phyloP scores from a whole-genome alignment of 306 rosid genomes.

The Hippophae gyantsensis region DNA sequence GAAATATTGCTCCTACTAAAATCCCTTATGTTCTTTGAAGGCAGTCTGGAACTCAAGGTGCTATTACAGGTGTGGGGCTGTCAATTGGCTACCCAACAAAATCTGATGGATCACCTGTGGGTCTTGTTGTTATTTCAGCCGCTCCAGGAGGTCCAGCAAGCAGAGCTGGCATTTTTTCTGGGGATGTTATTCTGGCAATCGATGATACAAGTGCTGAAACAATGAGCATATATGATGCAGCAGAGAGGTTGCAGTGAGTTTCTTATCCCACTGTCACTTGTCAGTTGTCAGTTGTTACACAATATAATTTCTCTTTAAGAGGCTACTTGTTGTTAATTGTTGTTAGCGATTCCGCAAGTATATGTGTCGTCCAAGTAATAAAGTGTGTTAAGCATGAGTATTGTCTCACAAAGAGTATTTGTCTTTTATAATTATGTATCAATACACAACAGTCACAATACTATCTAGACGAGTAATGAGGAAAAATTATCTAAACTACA shows the following conservation, averaged over 20 bases:
- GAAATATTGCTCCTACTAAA: slow-evolving; percentile 21
- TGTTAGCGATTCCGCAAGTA: too few relatives aligned
- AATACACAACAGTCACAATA: too few relatives aligned
- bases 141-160: slow-evolving; percentile 87
- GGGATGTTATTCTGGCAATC: slow-evolving; percentile 74
- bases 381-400: too few relatives aligned
- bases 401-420: too few relatives aligned
- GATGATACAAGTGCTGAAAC: slow-evolving; percentile 70
- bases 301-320: not conserved
- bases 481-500: too few relatives aligned
- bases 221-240: slow-evolving; percentile 90
- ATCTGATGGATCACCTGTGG: slow-evolving; percentile 46
- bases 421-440: too few relatives aligned
- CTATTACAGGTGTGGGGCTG: slow-evolving; percentile 90
- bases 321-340: not conserved
- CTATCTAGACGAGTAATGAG: too few relatives aligned
- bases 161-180: slow-evolving; percentile 78
- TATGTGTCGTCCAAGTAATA: too few relatives aligned
- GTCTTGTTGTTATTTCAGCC: slow-evolving; percentile 81
- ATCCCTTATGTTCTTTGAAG: slow-evolving; percentile 57
- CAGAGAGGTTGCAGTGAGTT: slow-evolving; percentile 86
- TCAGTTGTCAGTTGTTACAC: slow-evolving; percentile 6
- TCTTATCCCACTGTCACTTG: slow-evolving; percentile 26
- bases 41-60: slow-evolving; percentile 97
- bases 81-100: slow-evolving; percentile 81